These are phyloP conservation scores for Isabelozyma gotoi DNA, from an alignment of 805 yeast species.

Conservation along the genomic window DNA sequence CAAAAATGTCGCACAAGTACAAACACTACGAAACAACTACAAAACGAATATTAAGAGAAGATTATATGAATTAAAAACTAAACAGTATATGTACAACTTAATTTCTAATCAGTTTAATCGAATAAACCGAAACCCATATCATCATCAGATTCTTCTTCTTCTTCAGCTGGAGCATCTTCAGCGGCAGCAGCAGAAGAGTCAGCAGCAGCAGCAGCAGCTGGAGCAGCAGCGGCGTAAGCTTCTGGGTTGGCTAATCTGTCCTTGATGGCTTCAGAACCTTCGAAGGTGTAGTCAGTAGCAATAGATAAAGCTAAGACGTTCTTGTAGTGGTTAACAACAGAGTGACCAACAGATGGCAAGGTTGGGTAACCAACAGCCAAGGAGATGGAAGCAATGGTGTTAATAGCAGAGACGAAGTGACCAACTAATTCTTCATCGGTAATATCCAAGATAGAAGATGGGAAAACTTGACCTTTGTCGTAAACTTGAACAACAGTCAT, in stretches of 20 bases:
- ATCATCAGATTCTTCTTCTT: slow-evolving; percentile 68
- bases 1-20: neutral
- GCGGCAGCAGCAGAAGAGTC: slow-evolving; percentile 63
- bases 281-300: slow-evolving; percentile 98
- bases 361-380: slow-evolving; percentile 99
- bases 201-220: slow-evolving; percentile 76
- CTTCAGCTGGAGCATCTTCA: slow-evolving; percentile 73
- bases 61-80: neutral
- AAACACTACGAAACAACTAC: neutral
- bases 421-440: slow-evolving; percentile 93
- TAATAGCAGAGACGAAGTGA: slow-evolving; percentile 90
- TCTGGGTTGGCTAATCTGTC: slow-evolving; percentile 99
- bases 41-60: neutral
- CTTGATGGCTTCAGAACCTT: slow-evolving; percentile 98
- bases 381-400: slow-evolving; percentile 92
- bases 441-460: slow-evolving; percentile 94
- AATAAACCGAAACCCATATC: slow-evolving; percentile 99
- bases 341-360: slow-evolving; percentile 98
- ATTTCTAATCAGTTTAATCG: slow-evolving; percentile 60
- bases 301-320: slow-evolving; percentile 95
- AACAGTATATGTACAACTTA: no score
- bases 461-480: slow-evolving; percentile 98
- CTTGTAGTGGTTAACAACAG: slow-evolving; percentile 98
- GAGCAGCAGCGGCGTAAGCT: slow-evolving; percentile 99
- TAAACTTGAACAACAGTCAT: slow-evolving; percentile 93